Conservation (phyloP, 2,329 filamentous ascomycete species). For the Colletotrichum viniferum region DNA sequence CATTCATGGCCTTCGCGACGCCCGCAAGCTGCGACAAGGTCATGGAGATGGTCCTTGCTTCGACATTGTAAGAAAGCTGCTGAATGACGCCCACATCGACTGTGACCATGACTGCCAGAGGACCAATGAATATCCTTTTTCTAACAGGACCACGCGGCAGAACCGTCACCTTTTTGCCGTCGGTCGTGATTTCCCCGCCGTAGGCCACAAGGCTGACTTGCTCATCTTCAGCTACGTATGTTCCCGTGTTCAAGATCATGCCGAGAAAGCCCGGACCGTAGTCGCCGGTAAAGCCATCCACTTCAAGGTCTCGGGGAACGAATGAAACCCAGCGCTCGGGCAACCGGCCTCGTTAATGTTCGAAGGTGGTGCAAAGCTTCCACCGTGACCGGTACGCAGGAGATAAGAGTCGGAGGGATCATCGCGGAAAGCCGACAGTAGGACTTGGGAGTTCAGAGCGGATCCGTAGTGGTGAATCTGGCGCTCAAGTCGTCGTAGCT, state of each 20-base stretch:
- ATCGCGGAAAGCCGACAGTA: slow-evolving; percentile 55
- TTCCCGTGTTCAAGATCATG: not conserved
- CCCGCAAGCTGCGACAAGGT: not conserved
- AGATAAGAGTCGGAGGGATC: slow-evolving; percentile 51
- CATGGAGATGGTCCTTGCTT: not conserved
- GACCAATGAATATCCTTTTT: not conserved
- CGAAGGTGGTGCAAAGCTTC: slow-evolving; percentile 55
- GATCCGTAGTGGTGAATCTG: slow-evolving; percentile 68
- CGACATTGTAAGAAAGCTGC: not conserved
- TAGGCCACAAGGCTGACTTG: not conserved
- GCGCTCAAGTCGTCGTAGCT: slow-evolving; percentile 34
- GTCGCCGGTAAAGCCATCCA: slow-evolving; percentile 63
- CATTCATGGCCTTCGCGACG: not conserved
- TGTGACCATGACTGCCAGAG: not conserved
- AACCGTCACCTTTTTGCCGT: not conserved
- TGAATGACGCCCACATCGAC: slow-evolving; percentile 44
- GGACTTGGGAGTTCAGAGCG: slow-evolving; percentile 58
- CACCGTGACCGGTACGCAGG: slow-evolving; percentile 59
- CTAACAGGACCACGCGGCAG: not conserved
- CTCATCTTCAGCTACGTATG: not conserved
- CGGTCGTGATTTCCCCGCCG: not conserved
- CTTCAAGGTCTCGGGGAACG: slow-evolving; percentile 56
- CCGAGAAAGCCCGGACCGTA: slow-evolving; percentile 57
- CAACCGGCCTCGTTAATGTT: slow-evolving; percentile 62
- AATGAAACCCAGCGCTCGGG: slow-evolving; percentile 60